phyloP scores from a whole-genome alignment of 345 rosid species.

The Populus nigra region DNA sequence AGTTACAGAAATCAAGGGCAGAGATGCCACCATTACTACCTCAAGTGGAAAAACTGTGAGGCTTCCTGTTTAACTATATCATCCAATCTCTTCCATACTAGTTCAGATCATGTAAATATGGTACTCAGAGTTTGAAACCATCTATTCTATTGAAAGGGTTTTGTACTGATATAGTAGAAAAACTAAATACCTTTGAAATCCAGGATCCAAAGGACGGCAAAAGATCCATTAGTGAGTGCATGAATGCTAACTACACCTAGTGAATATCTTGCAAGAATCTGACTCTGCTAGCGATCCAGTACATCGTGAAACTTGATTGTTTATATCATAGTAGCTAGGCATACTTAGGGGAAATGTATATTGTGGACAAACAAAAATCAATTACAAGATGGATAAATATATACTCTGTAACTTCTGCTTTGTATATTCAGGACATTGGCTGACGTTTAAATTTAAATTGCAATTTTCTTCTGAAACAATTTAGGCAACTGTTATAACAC shows the following conservation, averaged over 20 bases:
- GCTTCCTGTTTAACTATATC: not conserved
- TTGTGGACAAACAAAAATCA: too few species aligned
- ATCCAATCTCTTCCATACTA: not conserved
- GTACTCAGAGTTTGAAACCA: not conserved
- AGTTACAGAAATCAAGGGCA: conserved; percentile 52
- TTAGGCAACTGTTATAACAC: not conserved
- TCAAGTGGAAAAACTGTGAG: conserved; percentile 45
- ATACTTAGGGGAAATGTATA: too few species aligned
- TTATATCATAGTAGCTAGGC: not conserved
- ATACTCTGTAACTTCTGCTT: too few species aligned
- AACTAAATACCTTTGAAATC: not conserved
- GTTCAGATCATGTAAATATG: not conserved
- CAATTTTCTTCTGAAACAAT: not conserved
- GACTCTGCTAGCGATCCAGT: not conserved
- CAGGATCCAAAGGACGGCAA: not conserved
- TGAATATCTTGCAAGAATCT: not conserved
- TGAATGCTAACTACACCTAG: not conserved
- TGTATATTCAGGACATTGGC: not conserved
- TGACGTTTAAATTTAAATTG: not conserved
- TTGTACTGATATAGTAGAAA: not conserved
- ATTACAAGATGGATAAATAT: too few species aligned
- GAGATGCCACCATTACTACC: conserved; percentile 36
- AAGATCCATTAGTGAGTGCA: not conserved
- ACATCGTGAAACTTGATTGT: not conserved
- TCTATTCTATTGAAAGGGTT: not conserved